phyloP scores from a whole-genome alignment of 768 basidiomycete genomes.

The Cytidiella melzeri region DNA sequence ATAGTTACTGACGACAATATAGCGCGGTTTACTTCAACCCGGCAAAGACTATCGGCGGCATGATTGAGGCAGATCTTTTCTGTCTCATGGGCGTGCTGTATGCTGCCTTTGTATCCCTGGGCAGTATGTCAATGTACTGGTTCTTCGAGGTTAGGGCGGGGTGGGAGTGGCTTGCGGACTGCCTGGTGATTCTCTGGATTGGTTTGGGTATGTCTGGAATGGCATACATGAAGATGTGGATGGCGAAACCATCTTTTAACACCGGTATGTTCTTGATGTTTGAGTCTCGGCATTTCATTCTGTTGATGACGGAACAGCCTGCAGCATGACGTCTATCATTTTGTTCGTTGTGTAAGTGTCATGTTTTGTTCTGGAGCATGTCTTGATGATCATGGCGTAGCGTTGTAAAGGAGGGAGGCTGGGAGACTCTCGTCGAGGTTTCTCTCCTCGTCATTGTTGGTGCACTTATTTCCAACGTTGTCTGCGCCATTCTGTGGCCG shows the following conservation, averaged over 20 bases:
- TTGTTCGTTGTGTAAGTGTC: slow-evolving; percentile 78
- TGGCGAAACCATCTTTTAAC: slow-evolving; percentile 84
- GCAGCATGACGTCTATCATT: slow-evolving; percentile 80
- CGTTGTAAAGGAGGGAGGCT: slow-evolving; percentile 85
- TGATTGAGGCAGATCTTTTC: slow-evolving; percentile 86
- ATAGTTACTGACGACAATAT: slow-evolving; percentile 1
- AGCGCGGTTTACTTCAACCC: slow-evolving; percentile 90
- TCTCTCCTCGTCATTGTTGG: slow-evolving; percentile 76
- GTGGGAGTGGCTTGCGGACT: slow-evolving; percentile 69
- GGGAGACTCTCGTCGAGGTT: slow-evolving; percentile 66
- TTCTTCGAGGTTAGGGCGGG: slow-evolving; percentile 67
- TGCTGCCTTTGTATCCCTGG: slow-evolving; percentile 65
- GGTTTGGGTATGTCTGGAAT: slow-evolving; percentile 74
- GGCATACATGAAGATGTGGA: slow-evolving; percentile 91
- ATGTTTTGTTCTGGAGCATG: too few relatives aligned
- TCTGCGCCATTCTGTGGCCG: slow-evolving; percentile 82
- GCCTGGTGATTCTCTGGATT: slow-evolving; percentile 74
- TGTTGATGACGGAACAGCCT: slow-evolving; percentile 40
- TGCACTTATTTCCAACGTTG: slow-evolving; percentile 68
- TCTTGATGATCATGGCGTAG: slow-evolving; percentile 32
- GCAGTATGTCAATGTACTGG: slow-evolving; percentile 76
- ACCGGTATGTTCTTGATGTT: slow-evolving; percentile 48
- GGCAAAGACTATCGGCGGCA: slow-evolving; percentile 86
- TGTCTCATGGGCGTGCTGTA: slow-evolving; percentile 68
- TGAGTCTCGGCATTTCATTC: slow-evolving; percentile 1